Evolutionary conservation across 108 stramenopile species (phyloP).

Genomic region (Stephanodiscus triporus): DNA sequence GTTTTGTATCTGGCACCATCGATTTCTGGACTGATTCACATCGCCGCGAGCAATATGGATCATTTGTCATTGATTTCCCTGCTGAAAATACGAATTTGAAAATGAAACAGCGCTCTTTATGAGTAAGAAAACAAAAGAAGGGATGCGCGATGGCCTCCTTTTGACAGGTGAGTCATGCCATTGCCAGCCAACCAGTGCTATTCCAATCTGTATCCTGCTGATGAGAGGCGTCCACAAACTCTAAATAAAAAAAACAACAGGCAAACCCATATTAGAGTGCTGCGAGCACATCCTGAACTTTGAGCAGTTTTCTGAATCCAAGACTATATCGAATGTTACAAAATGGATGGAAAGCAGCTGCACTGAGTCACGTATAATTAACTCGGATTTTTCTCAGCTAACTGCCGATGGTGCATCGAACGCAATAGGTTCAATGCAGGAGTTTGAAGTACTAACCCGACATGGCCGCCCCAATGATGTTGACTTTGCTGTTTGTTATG

Average conservation of each 20-base stretch:
- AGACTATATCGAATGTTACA: slow-evolving; percentile 10
- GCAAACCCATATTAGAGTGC: background rate
- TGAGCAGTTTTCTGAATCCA: slow-evolving; percentile 10
- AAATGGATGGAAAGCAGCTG: slow-evolving; percentile 7
- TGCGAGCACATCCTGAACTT: slow-evolving; percentile 10
- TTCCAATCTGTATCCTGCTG: too few relatives aligned
- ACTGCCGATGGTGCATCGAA: slow-evolving; percentile 22
- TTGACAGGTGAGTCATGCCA: too few relatives aligned
- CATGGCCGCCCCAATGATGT: slow-evolving; percentile 11
- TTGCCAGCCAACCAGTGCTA: too few relatives aligned
- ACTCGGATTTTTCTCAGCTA: slow-evolving; percentile 6
- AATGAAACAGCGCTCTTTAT: background rate
- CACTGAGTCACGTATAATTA: background rate
- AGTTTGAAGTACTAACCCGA: slow-evolving; percentile 9
- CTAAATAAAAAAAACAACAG: background rate
- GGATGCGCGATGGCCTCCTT: too few relatives aligned
- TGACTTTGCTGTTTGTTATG: slow-evolving; percentile 6
- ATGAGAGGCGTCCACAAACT: too few relatives aligned
- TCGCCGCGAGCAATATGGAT: slow-evolving; percentile 13
- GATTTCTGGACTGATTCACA: slow-evolving; percentile 24
- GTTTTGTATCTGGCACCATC: slow-evolving; percentile 12
- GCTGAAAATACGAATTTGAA: slow-evolving; percentile 14
- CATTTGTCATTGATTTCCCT: slow-evolving; percentile 10
- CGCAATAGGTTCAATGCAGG: slow-evolving; percentile 28
- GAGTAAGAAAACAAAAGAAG: slow-evolving; percentile 6